These are phyloP conservation scores for Saccharum spontaneum DNA, from an alignment of 176 grass and related monocot genomes.

Conservation along the genomic window DNA sequence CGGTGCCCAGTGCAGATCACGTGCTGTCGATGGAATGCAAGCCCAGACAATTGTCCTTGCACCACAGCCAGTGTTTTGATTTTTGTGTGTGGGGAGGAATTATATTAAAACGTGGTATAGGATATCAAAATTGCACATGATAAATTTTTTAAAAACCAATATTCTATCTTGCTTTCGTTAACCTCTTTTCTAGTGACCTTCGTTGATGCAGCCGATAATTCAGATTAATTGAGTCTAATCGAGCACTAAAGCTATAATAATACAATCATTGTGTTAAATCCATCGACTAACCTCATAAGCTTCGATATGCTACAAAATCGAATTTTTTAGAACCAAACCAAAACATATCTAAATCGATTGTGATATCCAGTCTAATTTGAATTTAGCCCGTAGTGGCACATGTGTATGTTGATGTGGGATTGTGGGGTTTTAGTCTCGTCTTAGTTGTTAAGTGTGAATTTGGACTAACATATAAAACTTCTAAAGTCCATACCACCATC, in stretches of 20 bases:
- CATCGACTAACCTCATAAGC: background rate
- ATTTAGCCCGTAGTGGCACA: background rate
- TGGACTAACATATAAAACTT: background rate
- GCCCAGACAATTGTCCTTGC: background rate
- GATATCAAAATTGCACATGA: background rate
- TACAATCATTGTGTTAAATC: too few relatives aligned
- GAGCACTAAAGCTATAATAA: background rate
- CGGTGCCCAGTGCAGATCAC: slow-evolving; percentile 43
- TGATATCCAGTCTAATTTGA: background rate
- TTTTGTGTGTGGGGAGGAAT: background rate
- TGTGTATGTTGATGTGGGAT: background rate
- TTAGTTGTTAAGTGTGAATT: background rate
- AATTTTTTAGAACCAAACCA: background rate
- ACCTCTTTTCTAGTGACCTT: background rate
- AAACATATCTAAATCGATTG: background rate
- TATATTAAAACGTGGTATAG: background rate
- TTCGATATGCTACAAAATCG: background rate
- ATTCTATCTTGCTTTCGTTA: background rate
- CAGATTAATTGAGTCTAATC: background rate
- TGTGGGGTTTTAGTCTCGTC: background rate
- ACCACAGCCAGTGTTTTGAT: background rate
- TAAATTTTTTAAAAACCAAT: background rate
- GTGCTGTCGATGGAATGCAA: slow-evolving; percentile 17
- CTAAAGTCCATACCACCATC: background rate
- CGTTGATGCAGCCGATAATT: background rate